Evolutionary conservation across 2,329 filamentous ascomycete genomes (phyloP), one percentile per base, ranked within the genome.

Genomic region (Alternaria hordeiaustralica): DNA sequence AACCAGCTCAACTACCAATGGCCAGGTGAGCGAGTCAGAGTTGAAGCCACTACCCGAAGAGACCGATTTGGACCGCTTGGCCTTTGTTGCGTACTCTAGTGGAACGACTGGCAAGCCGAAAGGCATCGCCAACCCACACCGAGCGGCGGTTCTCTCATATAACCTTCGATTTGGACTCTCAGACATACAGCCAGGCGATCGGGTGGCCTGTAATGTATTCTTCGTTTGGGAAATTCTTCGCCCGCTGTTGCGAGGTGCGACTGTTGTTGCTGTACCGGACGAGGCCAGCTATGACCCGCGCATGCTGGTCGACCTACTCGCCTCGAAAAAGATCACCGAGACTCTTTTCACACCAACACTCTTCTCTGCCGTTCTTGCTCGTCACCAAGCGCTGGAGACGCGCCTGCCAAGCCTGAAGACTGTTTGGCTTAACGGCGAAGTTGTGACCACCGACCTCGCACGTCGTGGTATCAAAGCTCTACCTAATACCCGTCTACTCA

Each of bases 171-270:
- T 94, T 73, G 83, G 82, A 10, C 78, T 94, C 53, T 90, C 88
- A 68, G 89, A 94, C 75, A 82, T 93, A 3, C 80, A 85, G 18
- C 89, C 89, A 0, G 91, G 91, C 15, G 92, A 94, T 70, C 87
- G 92, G 7, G 91, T 94, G 11, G 92, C 92, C n/a, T 94, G 92
- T 81, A 95, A 94, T 82, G 92, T 94, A 63, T 95, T 94, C 79
- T 95, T 95, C 75, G 86, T 94, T 50, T 95, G 92, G 92, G 92
- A 95, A 77, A 94, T 94, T 60, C 79, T 95, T 58, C 90, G 92
- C 6, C 92, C 92, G 9, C 83, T 95, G 47, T 77, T 95, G 58
- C 87, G 92, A 58, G 92, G 92, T 70, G 92, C 91, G 3, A 93
- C 92, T 0, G 90, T 92, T 5, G 87, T 94, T 21, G 87, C 90